Conservation (phyloP, 208 protist genomes). For the Leishmania gerbilli region DNA sequence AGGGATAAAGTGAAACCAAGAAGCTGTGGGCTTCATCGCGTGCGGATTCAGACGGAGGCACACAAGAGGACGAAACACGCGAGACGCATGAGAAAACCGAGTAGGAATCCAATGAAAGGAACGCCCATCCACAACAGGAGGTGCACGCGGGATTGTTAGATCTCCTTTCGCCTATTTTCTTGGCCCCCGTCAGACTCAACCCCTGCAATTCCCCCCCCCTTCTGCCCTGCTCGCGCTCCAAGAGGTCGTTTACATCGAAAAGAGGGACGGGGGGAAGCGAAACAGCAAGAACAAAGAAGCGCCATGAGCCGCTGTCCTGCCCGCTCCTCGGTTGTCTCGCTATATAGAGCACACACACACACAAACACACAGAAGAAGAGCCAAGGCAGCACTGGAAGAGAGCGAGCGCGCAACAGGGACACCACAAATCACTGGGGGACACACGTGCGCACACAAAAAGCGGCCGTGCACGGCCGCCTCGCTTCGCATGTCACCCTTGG, state of each 20-base stretch:
- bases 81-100: neutral
- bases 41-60: neutral
- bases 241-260: neutral
- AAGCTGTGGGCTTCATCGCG: neutral
- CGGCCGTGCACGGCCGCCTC: neutral
- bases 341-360: neutral
- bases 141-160: neutral
- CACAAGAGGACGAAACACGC: neutral
- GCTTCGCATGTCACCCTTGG: constrained; percentile 11
- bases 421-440: neutral
- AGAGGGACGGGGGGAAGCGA: neutral
- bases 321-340: neutral
- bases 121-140: neutral
- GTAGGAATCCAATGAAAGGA: neutral
- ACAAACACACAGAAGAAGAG: neutral
- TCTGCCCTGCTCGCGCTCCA: neutral
- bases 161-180: neutral
- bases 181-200: neutral
- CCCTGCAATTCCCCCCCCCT: neutral
- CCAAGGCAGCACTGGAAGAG: neutral
- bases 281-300: neutral
- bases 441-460: neutral
- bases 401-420: neutral
- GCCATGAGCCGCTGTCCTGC: neutral
- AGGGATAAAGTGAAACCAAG: neutral